phyloP scores from a whole-genome alignment of 2,329 filamentous ascomycete species.

The Cordyceps fumosorosea region DNA sequence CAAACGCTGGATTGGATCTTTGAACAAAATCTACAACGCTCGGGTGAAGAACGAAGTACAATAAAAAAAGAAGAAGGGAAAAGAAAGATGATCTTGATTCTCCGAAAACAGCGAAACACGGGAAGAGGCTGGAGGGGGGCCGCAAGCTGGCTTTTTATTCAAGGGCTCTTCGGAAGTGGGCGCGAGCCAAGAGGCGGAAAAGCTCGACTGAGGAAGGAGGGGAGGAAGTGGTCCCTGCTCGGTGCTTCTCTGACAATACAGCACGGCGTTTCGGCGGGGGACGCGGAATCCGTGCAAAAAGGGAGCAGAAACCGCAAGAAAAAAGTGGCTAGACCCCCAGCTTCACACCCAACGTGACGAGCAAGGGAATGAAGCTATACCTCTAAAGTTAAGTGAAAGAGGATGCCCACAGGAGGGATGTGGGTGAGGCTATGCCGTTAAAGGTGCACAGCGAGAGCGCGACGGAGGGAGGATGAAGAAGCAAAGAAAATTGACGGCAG shows the following conservation, averaged over 20 bases:
- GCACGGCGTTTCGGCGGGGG: slow-evolving; percentile 9
- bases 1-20: neutral
- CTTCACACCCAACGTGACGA: neutral
- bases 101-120: neutral
- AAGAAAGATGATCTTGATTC: neutral
- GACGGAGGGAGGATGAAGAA: neutral
- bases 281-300: slow-evolving; percentile 2
- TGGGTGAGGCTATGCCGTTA: slow-evolving; percentile 15
- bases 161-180: slow-evolving; percentile 7
- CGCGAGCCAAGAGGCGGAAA: neutral
- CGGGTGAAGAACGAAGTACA: neutral
- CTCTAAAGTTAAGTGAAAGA: slow-evolving; percentile 13
- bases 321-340: slow-evolving; percentile 4
- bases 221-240: neutral
- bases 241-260: neutral
- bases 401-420: neutral
- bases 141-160: slow-evolving; percentile 5
- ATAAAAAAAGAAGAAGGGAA: neutral
- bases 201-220: slow-evolving; percentile 1
- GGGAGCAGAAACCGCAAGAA: neutral
- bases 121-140: neutral
- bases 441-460: slow-evolving; percentile 6
- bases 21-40: neutral
- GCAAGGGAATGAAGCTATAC: slow-evolving; percentile 11
- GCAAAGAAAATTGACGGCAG: neutral